These are phyloP conservation scores for Pseudohalonectria lignicola DNA, from an alignment of 2,329 filamentous ascomycete species.

Conservation along the genomic window DNA sequence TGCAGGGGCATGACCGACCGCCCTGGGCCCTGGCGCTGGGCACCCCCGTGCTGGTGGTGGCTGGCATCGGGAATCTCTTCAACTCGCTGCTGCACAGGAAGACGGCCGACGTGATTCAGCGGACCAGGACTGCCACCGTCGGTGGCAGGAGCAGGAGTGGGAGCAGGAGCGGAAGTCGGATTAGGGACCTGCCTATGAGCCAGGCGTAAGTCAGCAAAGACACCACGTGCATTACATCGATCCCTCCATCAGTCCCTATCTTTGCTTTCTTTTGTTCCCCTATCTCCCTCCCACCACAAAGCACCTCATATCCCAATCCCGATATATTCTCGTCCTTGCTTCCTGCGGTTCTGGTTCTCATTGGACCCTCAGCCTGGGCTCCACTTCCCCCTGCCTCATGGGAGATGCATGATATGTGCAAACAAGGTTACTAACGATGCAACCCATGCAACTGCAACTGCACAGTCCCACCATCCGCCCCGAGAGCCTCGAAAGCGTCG, in stretches of 20 bases:
- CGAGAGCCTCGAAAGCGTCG: not conserved
- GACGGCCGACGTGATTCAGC: constrained; percentile 21
- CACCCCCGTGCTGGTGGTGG: constrained; percentile 48
- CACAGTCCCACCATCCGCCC: constrained; percentile 2
- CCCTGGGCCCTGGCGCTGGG: constrained; percentile 49
- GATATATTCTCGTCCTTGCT: no score
- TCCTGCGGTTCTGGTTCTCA: no score
- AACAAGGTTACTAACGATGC: not conserved
- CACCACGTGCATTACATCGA: no score
- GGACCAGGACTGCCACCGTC: constrained; percentile 8
- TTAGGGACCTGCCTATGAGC: constrained; percentile 3
- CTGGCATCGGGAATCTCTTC: constrained; percentile 38
- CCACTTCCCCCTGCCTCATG: no score
- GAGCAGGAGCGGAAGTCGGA: not conserved
- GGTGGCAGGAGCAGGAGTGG: constrained; percentile 1
- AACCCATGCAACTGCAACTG: not conserved
- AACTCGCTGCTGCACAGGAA: constrained; percentile 24
- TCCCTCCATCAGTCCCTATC: no score
- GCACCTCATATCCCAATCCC: not conserved
- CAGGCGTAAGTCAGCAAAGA: constrained; percentile 3
- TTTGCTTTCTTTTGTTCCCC: no score
- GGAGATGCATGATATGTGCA: no score
- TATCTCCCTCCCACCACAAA: not conserved
- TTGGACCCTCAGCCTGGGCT: no score
- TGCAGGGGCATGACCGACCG: constrained; percentile 39